Base-by-base conservation (phyloP, 495 filamentous ascomycete genomes). In the Haplographium delicatum region DNA sequence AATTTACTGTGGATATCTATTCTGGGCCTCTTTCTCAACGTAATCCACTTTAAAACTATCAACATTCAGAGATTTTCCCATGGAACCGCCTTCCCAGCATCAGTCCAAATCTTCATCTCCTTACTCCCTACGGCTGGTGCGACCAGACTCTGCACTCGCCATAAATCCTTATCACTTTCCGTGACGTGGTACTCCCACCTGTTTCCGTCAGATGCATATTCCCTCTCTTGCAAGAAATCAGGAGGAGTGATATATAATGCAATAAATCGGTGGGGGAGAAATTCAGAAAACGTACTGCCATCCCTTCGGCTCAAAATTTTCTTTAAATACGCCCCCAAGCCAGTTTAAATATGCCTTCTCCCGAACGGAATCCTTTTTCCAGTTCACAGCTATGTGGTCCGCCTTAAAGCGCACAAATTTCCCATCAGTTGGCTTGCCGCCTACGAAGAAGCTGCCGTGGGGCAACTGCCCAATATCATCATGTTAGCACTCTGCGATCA, bases 371-470 rank as follows among this genome's bases (percentile, higher is more conserved):
- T 51, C 37, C 13, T 41, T 51, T 3, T 42, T 24, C 53, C 47
- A 53, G 39, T 58, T 53, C 2, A 54, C 33, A 11, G 55, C 55
- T 11, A 58, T 58, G 22, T 58, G 55, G 13, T 58, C 55, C 4
- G 45, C 33, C 15, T 40, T 54, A 24, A 58, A 37, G 10, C 55
- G 50, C 5, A 58, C 41, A 16, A 58, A 58, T 41, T 53, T 58
- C 5, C 50, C 50, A 4, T 50, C 24, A 3, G 50, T 50, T 7
- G 50, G 39, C 3, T 34, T 31, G 11, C 50, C 55, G 4, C 16
- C 44, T 3, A 54, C 24, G 45, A 50, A 58, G 38, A 58, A 54
- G 8, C 28, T 33, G 13, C 23, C 50, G 6, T 31, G 25, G 2
- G 50, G 50, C 4, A 53, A 7, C 55, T 58, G 22, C 3, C 4